These are phyloP conservation scores for Colletotrichum incanum DNA, from an alignment of 2,329 filamentous ascomycete genomes.

Conservation along the genomic window DNA sequence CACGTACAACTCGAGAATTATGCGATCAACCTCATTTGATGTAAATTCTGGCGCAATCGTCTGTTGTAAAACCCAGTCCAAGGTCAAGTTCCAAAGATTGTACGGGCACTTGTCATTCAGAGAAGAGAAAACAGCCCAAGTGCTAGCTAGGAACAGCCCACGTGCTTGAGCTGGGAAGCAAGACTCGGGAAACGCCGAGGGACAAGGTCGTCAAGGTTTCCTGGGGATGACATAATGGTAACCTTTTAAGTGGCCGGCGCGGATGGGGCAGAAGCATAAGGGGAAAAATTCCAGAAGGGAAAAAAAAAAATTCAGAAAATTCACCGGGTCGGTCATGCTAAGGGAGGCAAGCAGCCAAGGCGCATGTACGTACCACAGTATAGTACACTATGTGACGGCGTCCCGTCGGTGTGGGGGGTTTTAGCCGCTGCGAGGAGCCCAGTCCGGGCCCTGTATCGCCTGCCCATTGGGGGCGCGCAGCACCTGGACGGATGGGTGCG, in stretches of 20 bases:
- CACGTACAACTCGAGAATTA: not conserved
- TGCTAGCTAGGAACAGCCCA: not conserved
- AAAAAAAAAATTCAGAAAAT: conserved; percentile 13
- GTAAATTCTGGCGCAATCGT: not conserved
- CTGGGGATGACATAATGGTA: conserved; percentile 36
- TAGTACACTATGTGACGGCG: too few species aligned
- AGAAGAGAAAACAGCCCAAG: too few species aligned
- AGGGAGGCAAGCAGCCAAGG: not conserved
- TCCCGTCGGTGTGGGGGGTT: not conserved
- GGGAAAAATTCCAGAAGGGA: not conserved
- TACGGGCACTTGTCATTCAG: not conserved
- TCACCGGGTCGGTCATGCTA: not conserved
- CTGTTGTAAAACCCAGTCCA: not conserved
- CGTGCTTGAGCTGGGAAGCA: not conserved
- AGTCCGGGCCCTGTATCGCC: not conserved
- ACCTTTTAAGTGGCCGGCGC: conserved; percentile 12
- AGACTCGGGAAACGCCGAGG: conserved; percentile 28
- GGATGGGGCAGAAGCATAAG: conserved; percentile 11
- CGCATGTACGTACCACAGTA: too few species aligned
- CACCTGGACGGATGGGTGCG: not conserved
- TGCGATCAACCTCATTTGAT: too few species aligned
- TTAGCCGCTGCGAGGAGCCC: not conserved
- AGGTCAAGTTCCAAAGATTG: not conserved
- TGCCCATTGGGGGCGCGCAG: not conserved
- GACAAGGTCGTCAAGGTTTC: not conserved